Conservation (phyloP, 2,329 filamentous ascomycete genomes). For the Nemania abortiva region DNA sequence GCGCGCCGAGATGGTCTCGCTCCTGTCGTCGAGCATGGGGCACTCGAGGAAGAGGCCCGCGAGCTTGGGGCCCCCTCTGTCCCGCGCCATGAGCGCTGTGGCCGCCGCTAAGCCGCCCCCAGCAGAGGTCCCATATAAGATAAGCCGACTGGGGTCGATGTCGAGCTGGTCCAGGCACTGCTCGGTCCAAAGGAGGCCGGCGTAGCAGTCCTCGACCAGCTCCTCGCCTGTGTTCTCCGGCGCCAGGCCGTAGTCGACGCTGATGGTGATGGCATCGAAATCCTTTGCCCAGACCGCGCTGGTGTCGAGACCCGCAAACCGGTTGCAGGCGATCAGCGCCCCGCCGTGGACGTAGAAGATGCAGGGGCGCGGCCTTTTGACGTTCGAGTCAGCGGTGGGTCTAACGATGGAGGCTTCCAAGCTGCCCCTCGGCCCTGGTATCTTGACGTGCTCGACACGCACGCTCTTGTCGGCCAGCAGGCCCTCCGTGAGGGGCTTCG, state of each 20-base stretch:
- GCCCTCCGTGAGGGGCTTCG: slow-evolving; percentile 45
- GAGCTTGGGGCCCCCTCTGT: slow-evolving; percentile 52
- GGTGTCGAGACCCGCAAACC: slow-evolving; percentile 51
- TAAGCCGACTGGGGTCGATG: slow-evolving; percentile 61
- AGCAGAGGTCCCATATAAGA: slow-evolving; percentile 67
- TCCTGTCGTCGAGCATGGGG: slow-evolving; percentile 59
- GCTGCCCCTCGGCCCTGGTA: slow-evolving; percentile 46
- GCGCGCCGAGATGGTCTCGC: slow-evolving; percentile 47
- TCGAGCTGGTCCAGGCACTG: slow-evolving; percentile 52
- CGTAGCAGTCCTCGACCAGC: slow-evolving; percentile 55
- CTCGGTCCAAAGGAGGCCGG: slow-evolving; percentile 52
- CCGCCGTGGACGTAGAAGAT: slow-evolving; percentile 53
- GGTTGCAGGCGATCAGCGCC: slow-evolving; percentile 50
- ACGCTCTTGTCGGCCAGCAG: slow-evolving; percentile 49
- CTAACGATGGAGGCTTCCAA: slow-evolving; percentile 47
- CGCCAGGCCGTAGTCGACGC: slow-evolving; percentile 52
- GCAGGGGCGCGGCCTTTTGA: slow-evolving; percentile 42
- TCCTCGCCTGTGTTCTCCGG: slow-evolving; percentile 49
- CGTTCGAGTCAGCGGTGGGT: slow-evolving; percentile 42
- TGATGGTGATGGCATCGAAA: slow-evolving; percentile 49
- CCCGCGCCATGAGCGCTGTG: slow-evolving; percentile 62
- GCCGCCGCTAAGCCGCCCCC: slow-evolving; percentile 69
- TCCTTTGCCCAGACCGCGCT: slow-evolving; percentile 50
- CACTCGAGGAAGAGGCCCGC: slow-evolving; percentile 55
- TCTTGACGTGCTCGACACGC: slow-evolving; percentile 43